Conservation (phyloP, 768 basidiomycete genomes). For the Leccinum ochraceum region DNA sequence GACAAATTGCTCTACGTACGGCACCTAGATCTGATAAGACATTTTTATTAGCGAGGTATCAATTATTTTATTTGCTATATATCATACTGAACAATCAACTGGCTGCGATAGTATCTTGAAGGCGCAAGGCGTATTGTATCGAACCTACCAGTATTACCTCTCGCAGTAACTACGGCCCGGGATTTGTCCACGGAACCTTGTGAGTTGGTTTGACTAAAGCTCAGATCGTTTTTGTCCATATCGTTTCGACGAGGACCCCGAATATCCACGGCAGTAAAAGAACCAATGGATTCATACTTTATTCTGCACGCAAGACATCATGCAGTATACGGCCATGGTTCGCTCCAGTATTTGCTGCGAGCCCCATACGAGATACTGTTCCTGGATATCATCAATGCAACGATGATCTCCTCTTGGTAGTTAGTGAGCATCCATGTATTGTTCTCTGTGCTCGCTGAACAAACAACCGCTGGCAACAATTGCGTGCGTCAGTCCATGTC, state of each 20-base stretch:
- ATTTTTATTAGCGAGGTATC: slow-evolving; percentile 59
- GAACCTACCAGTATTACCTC: slow-evolving; percentile 4
- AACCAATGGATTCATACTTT: slow-evolving; percentile 52
- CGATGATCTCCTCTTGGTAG: slow-evolving; percentile 41
- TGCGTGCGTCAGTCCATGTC: slow-evolving; percentile 19
- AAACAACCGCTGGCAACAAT: slow-evolving; percentile 13
- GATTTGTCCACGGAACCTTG: slow-evolving; percentile 23
- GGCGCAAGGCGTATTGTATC: slow-evolving; percentile 15
- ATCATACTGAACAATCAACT: not conserved
- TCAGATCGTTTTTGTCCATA: not conserved
- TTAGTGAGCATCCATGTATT: slow-evolving; percentile 20
- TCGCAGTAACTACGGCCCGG: slow-evolving; percentile 14
- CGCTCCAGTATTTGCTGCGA: slow-evolving; percentile 43
- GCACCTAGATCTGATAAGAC: slow-evolving; percentile 65
- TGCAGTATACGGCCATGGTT: slow-evolving; percentile 31
- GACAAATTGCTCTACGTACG: slow-evolving; percentile 44
- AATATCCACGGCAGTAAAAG: slow-evolving; percentile 47
- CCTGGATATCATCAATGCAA: no score
- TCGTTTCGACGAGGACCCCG: slow-evolving; percentile 49
- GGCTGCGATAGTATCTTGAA: slow-evolving; percentile 18
- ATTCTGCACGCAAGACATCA: slow-evolving; percentile 47
- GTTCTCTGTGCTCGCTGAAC: not conserved
- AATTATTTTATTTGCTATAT: not conserved
- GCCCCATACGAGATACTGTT: slow-evolving; percentile 18
- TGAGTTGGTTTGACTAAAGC: slow-evolving; percentile 5